phyloP scores from a whole-genome alignment of 2,329 filamentous ascomycete genomes.

The Curvularia hawaiiensis region DNA sequence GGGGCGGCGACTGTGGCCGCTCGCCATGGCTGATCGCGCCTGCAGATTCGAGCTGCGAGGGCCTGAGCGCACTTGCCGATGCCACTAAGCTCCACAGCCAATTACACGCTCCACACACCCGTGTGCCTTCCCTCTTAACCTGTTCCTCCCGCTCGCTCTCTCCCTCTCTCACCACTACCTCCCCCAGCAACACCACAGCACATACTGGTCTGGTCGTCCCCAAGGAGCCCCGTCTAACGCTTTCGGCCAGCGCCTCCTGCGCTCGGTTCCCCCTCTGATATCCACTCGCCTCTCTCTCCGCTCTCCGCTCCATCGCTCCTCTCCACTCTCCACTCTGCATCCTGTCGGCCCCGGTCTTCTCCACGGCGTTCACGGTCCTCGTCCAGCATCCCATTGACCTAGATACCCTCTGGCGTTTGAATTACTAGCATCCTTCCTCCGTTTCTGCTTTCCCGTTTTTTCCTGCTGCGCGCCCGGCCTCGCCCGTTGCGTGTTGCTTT shows the following conservation, averaged over 20 bases:
- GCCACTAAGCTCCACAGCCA: constrained; percentile 26
- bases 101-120: constrained; percentile 23
- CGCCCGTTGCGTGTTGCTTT: constrained; percentile 23
- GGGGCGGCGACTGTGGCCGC: constrained; percentile 7
- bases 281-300: constrained; percentile 15
- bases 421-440: constrained; percentile 17
- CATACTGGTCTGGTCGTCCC: constrained; percentile 44
- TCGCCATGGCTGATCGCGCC: constrained; percentile 24
- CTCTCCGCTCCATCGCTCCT: constrained; percentile 28
- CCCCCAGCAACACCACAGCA: constrained; percentile 28
- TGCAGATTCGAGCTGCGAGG: constrained; percentile 21
- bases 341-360: constrained; percentile 40
- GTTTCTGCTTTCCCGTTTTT: constrained; percentile 20
- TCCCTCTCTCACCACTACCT: constrained; percentile 33
- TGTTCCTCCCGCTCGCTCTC: constrained; percentile 35
- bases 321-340: constrained; percentile 22
- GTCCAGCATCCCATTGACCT: constrained; percentile 39
- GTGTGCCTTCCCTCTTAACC: constrained; percentile 30
- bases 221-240: constrained; percentile 42
- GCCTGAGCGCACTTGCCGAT: constrained; percentile 26
- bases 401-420: constrained; percentile 44
- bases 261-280: constrained; percentile 44
- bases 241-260: constrained; percentile 51
- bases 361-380: constrained; percentile 47
- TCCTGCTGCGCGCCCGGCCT: constrained; percentile 22